Evolutionary conservation across 1,139 yeast genomes (phyloP).

Genomic region (Geotrichum aggregatum): DNA sequence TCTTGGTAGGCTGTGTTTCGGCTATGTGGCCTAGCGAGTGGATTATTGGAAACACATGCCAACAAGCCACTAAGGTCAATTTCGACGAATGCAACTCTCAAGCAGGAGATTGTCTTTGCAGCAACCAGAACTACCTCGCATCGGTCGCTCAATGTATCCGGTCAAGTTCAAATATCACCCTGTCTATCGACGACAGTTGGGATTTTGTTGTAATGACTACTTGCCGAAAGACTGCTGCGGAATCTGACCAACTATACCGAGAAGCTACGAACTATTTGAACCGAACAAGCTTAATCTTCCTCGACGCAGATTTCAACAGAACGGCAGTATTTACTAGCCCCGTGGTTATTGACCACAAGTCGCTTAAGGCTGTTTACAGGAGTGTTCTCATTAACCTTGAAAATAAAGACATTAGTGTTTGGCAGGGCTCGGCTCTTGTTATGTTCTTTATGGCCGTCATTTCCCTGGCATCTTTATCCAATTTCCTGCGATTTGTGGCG

Average conservation of each 20-base stretch:
- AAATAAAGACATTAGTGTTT: constrained; percentile 35
- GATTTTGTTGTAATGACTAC: constrained; percentile 31
- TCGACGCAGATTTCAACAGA: constrained; percentile 17
- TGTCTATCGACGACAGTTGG: constrained; percentile 30
- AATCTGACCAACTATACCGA: constrained; percentile 29
- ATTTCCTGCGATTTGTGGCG: constrained; percentile 25
- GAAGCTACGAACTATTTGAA: constrained; percentile 25
- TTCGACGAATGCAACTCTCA: constrained; percentile 33
- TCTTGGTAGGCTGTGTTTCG: neutral
- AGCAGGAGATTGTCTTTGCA: constrained; percentile 36
- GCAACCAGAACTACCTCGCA: constrained; percentile 31
- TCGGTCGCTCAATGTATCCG: constrained; percentile 35
- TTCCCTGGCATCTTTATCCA: constrained; percentile 22
- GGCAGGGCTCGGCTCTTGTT: constrained; percentile 37
- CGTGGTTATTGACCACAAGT: constrained; percentile 10
- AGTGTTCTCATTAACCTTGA: constrained; percentile 29
- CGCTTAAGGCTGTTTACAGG: constrained; percentile 15
- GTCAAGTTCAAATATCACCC: constrained; percentile 20
- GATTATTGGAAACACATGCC: constrained; percentile 37
- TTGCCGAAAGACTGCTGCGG: constrained; percentile 27
- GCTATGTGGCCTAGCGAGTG: constrained; percentile 38
- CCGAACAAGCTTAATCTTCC: constrained; percentile 20
- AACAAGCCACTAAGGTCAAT: constrained; percentile 29
- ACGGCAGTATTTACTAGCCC: constrained; percentile 17
- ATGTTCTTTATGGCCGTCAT: constrained; percentile 39